Conservation (phyloP, 2,329 filamentous ascomycete species). For the Penicillium sp. region DNA sequence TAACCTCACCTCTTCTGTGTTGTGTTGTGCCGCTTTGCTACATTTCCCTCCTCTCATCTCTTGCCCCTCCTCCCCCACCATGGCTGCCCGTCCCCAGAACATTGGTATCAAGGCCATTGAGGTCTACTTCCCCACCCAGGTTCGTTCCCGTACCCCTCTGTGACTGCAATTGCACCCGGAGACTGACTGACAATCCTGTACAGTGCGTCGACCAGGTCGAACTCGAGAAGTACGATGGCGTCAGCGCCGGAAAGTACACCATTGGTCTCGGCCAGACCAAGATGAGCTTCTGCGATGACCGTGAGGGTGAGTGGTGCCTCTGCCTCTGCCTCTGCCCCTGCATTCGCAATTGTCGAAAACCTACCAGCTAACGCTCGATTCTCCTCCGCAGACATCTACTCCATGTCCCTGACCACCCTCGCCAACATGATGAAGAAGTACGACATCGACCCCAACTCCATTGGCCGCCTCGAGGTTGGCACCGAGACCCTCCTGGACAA, state of each 20-base stretch:
- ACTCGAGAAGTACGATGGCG: slow-evolving; percentile 85
- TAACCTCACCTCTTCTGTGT: slow-evolving; percentile 6
- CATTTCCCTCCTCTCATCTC: slow-evolving; percentile 13
- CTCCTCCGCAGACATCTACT: slow-evolving; percentile 76
- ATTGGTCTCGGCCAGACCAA: slow-evolving; percentile 89
- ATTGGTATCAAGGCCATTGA: slow-evolving; percentile 94
- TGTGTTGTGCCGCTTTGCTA: slow-evolving; percentile 9
- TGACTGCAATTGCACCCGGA: background rate
- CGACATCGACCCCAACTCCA: slow-evolving; percentile 75
- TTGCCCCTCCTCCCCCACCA: slow-evolving; percentile 46
- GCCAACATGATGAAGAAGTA: slow-evolving; percentile 82
- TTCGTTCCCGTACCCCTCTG: slow-evolving; percentile 48
- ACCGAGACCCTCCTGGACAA: slow-evolving; percentile 87
- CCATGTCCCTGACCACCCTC: slow-evolving; percentile 75
- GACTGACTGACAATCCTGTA: slow-evolving; percentile 15
- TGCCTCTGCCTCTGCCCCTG: too few species aligned
- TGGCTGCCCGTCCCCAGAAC: slow-evolving; percentile 80
- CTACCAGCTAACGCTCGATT: slow-evolving; percentile 9
- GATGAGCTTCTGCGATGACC: slow-evolving; percentile 91
- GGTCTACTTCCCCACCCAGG: slow-evolving; percentile 85
- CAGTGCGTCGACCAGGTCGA: slow-evolving; percentile 84
- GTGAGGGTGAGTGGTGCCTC: slow-evolving; percentile 66
- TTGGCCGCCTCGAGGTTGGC: slow-evolving; percentile 82
- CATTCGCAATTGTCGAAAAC: background rate
- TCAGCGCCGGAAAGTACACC: slow-evolving; percentile 82